A percentile compares a stretch with the other conserved stretches of the same genome.
phyloP scores from a whole-genome alignment of 345 rosid genomes.

The Durio zibethinus region DNA sequence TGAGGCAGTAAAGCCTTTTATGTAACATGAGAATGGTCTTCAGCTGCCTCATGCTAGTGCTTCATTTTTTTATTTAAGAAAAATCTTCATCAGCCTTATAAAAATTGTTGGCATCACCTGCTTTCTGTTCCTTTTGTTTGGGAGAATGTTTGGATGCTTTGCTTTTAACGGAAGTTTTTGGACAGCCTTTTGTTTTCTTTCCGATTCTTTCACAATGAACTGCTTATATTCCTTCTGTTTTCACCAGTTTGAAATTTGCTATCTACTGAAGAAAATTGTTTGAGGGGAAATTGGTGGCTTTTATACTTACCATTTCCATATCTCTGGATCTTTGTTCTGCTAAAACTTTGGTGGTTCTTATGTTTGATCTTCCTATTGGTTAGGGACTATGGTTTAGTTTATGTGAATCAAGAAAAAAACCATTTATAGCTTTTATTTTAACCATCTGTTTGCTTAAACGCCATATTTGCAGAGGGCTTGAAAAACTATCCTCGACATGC shows the following conservation, averaged over 20 bases:
- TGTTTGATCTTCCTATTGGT: background rate
- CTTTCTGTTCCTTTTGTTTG: background rate
- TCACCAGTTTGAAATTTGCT: background rate
- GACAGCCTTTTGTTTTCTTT: background rate
- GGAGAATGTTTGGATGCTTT: background rate
- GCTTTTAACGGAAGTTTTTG: background rate
- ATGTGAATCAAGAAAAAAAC: background rate
- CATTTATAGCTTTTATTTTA: background rate
- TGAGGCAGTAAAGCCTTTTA: background rate
- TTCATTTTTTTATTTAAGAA: background rate
- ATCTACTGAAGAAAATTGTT: background rate
- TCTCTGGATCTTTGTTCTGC: background rate
- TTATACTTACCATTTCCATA: background rate
- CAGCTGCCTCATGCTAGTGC: background rate
- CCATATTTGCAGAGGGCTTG: slow-evolving; percentile 68
- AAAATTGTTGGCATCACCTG: background rate
- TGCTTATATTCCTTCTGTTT: background rate
- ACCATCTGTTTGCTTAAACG: background rate
- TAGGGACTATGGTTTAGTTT: background rate
- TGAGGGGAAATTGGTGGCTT: background rate
- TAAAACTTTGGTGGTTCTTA: background rate
- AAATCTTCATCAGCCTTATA: background rate
- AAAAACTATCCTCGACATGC: slow-evolving; percentile 70
- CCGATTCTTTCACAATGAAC: background rate
- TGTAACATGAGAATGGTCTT: background rate